phyloP scores from a whole-genome alignment of 129 eudicot genomes.

The Pittosporum tobira region DNA sequence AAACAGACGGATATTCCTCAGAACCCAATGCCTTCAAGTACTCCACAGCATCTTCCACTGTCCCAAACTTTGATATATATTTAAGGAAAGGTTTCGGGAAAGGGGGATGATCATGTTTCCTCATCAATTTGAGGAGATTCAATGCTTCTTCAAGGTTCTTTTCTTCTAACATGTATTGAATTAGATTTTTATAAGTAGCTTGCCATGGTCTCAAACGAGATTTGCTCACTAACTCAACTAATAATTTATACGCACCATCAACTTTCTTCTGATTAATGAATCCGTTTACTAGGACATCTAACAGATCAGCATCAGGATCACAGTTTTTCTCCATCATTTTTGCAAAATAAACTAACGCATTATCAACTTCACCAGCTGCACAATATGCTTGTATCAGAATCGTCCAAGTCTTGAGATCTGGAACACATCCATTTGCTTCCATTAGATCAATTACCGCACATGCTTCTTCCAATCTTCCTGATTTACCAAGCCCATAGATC shows the following conservation, averaged over 20 bases:
- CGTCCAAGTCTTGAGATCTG: constrained; percentile 81
- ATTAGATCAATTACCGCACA: constrained; percentile 44
- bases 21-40: constrained; percentile 36
- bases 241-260: too few relatives aligned
- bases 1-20: constrained; percentile 41
- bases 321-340: too few relatives aligned
- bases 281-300: constrained; percentile 55
- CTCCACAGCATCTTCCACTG: constrained; percentile 50
- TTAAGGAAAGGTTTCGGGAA: constrained; percentile 37
- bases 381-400: constrained; percentile 61
- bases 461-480: constrained; percentile 56
- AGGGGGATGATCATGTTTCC: constrained; percentile 60
- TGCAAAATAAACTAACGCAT: too few relatives aligned
- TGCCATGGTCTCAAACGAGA: constrained; percentile 64
- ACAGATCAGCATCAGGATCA: too few relatives aligned
- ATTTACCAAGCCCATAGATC: constrained; percentile 62
- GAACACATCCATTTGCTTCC: constrained; percentile 50
- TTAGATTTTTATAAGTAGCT: too few relatives aligned
- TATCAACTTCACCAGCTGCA: too few relatives aligned
- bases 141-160: constrained; percentile 64
- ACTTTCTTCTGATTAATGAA: too few relatives aligned
- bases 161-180: constrained; percentile 37
- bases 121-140: constrained; percentile 51
- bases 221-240: constrained; percentile 42
- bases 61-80: constrained; percentile 50